A percentile compares a stretch with the other conserved stretches of the same genome.
These are phyloP conservation scores for Elsinoe perseae DNA, from an alignment of 2,329 filamentous ascomycete genomes.

Conservation along the genomic window DNA sequence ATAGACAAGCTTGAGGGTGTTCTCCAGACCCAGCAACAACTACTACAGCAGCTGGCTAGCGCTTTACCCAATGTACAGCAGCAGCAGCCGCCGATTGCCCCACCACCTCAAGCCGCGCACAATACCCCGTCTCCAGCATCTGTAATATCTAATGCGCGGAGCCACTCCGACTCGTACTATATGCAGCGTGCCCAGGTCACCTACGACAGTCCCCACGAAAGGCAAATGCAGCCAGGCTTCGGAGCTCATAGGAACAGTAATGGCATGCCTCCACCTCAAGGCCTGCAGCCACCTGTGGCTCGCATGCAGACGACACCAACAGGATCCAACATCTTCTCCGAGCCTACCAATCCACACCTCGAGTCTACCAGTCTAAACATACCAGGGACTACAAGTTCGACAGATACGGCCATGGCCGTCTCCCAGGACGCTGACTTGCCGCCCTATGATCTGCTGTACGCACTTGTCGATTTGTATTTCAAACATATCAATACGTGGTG, in stretches of 20 bases:
- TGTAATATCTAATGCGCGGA: constrained; percentile 7
- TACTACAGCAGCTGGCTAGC: constrained; percentile 38
- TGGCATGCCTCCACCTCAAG: constrained; percentile 18
- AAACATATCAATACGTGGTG: constrained; percentile 63
- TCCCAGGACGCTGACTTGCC: constrained; percentile 45
- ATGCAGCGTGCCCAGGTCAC: constrained; percentile 1
- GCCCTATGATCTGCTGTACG: constrained; percentile 53
- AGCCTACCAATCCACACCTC: constrained; percentile 37
- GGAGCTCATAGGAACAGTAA: constrained; percentile 18
- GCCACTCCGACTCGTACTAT: constrained; percentile 7
- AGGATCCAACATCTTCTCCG: constrained; percentile 24
- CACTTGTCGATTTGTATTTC: constrained; percentile 54
- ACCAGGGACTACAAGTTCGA: constrained; percentile 32
- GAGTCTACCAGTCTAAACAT: constrained; percentile 54
- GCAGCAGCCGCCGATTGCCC: background rate
- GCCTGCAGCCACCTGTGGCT: constrained; percentile 18
- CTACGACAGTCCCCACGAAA: constrained; percentile 21
- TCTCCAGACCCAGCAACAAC: constrained; percentile 38
- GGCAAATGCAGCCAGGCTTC: constrained; percentile 10
- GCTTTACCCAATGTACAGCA: background rate
- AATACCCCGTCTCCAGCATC: constrained; percentile 9
- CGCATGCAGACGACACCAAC: constrained; percentile 16
- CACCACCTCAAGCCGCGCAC: constrained; percentile 18
- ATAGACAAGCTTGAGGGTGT: constrained; percentile 41
- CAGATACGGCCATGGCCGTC: constrained; percentile 23